Base-by-base conservation (phyloP, 139 green algal species). In the Ettlia oleoabundans region DNA sequence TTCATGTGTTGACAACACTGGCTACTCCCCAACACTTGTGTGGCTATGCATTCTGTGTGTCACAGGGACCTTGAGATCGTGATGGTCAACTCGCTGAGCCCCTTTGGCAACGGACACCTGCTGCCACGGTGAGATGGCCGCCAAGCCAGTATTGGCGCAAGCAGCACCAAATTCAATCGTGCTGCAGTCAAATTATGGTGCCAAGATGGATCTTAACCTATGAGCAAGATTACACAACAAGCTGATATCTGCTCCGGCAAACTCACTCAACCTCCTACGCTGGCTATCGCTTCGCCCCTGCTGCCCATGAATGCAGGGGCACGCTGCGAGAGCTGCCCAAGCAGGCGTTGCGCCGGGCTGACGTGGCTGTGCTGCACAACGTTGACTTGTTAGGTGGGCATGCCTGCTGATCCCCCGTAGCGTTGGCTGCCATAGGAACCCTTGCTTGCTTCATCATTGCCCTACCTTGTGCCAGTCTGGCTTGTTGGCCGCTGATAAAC, bases 101-200 rank as follows among this genome's bases (percentile, higher is more conserved):
- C 85, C 37, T 83, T 89, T 72, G 85, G 85, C 52, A 89, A 89
- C 62, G 81, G 81, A 2, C 85, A 86, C 74, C 79, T 89, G 37
- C 68, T 74, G 62, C 85, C 85, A 3, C 73, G 85, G 72, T 78
- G 51, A 32, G 71, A 4, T 13, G 33, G 18, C 67, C 9, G 30
- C 10, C 62, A 40, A 32, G 8, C 5, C 9, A 7, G 55, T 65
- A 26, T 5, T 8, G 55, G 55, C 21, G 55, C 15, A 65, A 30
- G 13, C 55, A n/a, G 55, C 24, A 7, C 55, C 5, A 5, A 35
- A 26, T 19, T 8, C 55, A 65, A 30, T 8, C 18, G 9, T 65
- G n/a, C n/a, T n/a, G n/a, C n/a, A n/a, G n/a, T n/a, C n/a, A n/a
- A n/a, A n/a, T n/a, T n/a, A n/a, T n/a, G n/a, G n/a, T n/a, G n/a